Evolutionary conservation across 1,284 basidiomycete species (phyloP).

Genomic region (Puccinia triticina): DNA sequence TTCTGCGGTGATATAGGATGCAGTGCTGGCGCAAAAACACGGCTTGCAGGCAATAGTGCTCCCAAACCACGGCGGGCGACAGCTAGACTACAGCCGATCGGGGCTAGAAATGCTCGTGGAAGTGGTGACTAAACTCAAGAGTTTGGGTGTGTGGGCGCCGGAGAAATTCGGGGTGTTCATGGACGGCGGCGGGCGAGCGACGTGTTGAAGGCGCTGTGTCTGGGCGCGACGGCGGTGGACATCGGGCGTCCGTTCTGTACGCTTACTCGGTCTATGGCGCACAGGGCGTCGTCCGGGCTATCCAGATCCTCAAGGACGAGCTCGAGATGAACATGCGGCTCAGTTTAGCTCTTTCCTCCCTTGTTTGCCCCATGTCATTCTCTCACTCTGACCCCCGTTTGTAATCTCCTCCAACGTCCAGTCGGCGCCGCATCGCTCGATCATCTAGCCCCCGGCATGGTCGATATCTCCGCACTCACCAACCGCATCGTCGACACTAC

Average conservation of each 20-base stretch:
- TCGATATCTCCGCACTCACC: constrained; percentile 65
- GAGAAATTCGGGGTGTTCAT: constrained; percentile 80
- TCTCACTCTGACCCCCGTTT: constrained; percentile 57
- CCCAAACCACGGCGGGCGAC: constrained; percentile 77
- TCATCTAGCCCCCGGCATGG: constrained; percentile 82
- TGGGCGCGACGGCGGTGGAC: constrained; percentile 84
- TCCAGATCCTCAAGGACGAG: constrained; percentile 72
- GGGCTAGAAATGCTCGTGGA: constrained; percentile 87
- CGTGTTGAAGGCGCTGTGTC: constrained; percentile 85
- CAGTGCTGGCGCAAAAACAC: constrained; percentile 80
- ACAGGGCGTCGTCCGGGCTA: constrained; percentile 66
- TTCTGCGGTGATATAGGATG: constrained; percentile 66
- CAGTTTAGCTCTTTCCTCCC: neutral
- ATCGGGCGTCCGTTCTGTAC: constrained; percentile 75
- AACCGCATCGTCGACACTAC: constrained; percentile 28
- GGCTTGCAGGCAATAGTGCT: constrained; percentile 78
- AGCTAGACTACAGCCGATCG: constrained; percentile 86
- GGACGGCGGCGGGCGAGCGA: constrained; percentile 81
- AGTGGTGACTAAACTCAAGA: constrained; percentile 74
- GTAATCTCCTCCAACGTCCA: constrained; percentile 72
- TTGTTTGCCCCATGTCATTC: neutral
- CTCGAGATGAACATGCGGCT: constrained; percentile 69
- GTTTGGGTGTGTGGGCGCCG: constrained; percentile 66
- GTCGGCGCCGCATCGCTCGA: constrained; percentile 77
- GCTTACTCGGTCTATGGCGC: constrained; percentile 85